Evolutionary conservation across 2,329 filamentous ascomycete species (phyloP).

Genomic region (Metarhizium sp.): DNA sequence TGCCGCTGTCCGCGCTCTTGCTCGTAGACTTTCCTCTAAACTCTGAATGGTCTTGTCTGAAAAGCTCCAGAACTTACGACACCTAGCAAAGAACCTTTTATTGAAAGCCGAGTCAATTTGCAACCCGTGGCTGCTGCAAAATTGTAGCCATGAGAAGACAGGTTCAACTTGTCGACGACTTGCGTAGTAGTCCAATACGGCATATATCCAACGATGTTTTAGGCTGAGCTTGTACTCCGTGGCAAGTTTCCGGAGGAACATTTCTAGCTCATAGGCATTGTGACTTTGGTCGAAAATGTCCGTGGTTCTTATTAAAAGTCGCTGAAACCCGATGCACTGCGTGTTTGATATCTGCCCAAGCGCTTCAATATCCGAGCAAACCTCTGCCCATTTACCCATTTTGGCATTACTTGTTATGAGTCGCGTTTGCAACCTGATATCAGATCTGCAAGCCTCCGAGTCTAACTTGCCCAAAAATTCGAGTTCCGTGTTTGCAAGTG

Average conservation of each 20-base stretch:
- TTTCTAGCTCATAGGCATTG: constrained; percentile 17
- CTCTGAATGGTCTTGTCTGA: constrained; percentile 16
- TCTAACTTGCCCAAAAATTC: constrained; percentile 12
- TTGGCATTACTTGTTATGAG: constrained; percentile 18
- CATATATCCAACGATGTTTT: constrained; percentile 18
- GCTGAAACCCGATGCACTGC: constrained; percentile 15
- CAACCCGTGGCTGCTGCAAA: constrained; percentile 19
- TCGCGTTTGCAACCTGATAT: constrained; percentile 18
- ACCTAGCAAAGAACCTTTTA: constrained; percentile 16
- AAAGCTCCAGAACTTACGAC: constrained; percentile 25
- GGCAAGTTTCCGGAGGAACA: constrained; percentile 18
- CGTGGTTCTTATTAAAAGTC: constrained; percentile 21
- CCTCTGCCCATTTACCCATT: constrained; percentile 18
- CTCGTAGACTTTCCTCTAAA: constrained; percentile 5
- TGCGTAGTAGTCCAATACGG: constrained; percentile 21
- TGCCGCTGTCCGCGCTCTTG: background rate
- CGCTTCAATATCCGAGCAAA: constrained; percentile 11
- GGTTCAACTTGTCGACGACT: constrained; percentile 17
- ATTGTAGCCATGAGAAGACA: constrained; percentile 22
- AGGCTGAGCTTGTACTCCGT: constrained; percentile 16
- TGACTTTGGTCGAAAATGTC: constrained; percentile 20
- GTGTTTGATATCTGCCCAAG: constrained; percentile 12
- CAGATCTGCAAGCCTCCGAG: constrained; percentile 10
- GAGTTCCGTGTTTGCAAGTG: constrained; percentile 17
- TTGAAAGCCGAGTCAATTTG: constrained; percentile 20